Conservation (phyloP, 345 rosid species). For the Hirschfeldia incana region DNA sequence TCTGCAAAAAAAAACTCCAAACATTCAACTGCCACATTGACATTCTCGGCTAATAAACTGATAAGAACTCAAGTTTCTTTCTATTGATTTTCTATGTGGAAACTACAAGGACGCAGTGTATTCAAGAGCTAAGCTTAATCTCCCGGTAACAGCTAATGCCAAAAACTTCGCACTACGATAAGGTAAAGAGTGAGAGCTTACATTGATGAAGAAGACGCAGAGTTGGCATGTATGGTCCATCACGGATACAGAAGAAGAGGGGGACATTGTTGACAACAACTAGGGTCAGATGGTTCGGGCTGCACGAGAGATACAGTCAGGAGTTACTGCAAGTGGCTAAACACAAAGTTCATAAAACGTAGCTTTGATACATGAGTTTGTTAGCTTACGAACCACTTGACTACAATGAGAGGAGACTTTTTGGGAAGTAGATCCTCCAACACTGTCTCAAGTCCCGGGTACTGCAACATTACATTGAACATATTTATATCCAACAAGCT, state of each 20-base stretch:
- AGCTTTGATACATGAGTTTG: conserved; percentile 18
- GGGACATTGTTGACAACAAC: conserved; percentile 93
- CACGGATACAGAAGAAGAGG: conserved; percentile 90
- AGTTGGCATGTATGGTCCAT: conserved; percentile 99
- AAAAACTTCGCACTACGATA: not conserved
- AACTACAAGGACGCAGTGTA: not conserved
- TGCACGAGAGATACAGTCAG: conserved; percentile 41
- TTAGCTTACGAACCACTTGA: conserved; percentile 64
- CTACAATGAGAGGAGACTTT: conserved; percentile 84
- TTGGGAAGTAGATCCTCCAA: conserved; percentile 97
- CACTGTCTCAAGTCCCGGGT: conserved; percentile 91
- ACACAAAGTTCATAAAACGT: not conserved
- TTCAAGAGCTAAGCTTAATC: not conserved
- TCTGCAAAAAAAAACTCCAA: conserved; percentile 38
- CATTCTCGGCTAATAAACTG: conserved; percentile 9
- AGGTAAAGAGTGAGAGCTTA: conserved; percentile 35
- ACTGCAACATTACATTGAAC: conserved; percentile 49
- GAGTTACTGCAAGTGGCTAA: not conserved
- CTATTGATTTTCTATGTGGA: not conserved
- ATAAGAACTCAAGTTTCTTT: not conserved
- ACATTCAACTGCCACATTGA: not conserved
- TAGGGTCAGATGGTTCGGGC: conserved; percentile 93
- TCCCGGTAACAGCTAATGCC: not conserved
- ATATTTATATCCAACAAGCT: not conserved
- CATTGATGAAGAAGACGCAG: conserved; percentile 95